Base-by-base conservation (phyloP, 1,139 yeast species). In the Diutina pseudorugosa region DNA sequence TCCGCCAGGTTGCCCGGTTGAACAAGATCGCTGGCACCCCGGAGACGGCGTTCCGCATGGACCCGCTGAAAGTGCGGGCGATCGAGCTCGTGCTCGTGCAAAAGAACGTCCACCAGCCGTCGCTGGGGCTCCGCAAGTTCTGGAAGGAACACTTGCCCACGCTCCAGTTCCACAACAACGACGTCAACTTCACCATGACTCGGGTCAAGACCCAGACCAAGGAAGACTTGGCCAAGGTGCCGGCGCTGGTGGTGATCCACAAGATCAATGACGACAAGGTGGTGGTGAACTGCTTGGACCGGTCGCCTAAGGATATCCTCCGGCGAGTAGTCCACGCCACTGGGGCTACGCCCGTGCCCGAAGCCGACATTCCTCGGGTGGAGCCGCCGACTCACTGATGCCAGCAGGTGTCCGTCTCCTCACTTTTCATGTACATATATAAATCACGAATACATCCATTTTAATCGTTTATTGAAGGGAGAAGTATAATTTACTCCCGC, bases 111-210 rank as follows among this genome's bases (percentile, higher is more conserved):
- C 52, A 43, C 45, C 54, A 53, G 41, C 69, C 73, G 12, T 64
- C 73, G 12, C 59, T 63, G 18, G 78, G 78, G 0, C 62, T 74
- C 55, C 69, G 66, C 58, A 65, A 67, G 53, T 87, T 90, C 67
- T 86, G 95, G 94, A 80, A 79, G 61, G 70, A 73, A 52, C 77
- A 81, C 65, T 71, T 89, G 55, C 95, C 95, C 20, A 81, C 89
- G 14, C 72, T 90, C 55, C 85, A 82, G 63, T 90, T 86, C 67
- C 91, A 88, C 69, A 90, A 90, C 66, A 93, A 93, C 33, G 70
- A 72, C 47, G 63, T 86, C 40, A 76, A 80, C 41, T 81, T 88
- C 55, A 73, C 79, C 30, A 85, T 89, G 49, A 70, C 75, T 27
- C 73, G 87, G 58, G 72, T 84, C 48, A 68, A 69, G 40, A 75